phyloP scores from a whole-genome alignment of 208 protist genomes.

The Leishmania tarentolae region DNA sequence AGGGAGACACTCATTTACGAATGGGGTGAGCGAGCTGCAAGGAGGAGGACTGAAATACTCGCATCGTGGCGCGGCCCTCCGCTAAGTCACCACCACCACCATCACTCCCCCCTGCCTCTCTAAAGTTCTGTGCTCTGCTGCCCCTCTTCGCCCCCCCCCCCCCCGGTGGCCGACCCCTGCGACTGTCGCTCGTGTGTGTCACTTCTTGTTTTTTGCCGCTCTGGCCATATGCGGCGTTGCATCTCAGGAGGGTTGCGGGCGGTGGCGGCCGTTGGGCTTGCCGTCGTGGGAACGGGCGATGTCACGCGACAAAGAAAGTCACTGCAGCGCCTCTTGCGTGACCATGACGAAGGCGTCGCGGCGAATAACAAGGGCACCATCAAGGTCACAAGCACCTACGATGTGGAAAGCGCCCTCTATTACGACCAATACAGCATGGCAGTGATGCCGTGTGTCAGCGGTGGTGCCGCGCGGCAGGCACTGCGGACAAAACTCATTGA shows the following conservation, averaged over 20 bases:
- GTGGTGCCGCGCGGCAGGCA: constrained; percentile 43
- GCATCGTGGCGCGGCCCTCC: background rate
- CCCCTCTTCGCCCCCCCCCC: background rate
- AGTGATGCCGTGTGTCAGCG: constrained; percentile 44
- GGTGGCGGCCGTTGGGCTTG: constrained; percentile 8
- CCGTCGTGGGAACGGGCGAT: constrained; percentile 2
- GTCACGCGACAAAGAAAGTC: constrained; percentile 20
- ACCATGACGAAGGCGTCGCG: constrained; percentile 44
- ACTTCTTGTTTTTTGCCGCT: background rate
- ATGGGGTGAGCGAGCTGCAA: background rate
- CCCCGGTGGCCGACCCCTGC: background rate
- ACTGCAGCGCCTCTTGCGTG: constrained; percentile 29
- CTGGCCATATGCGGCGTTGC: background rate
- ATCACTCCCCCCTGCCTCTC: background rate
- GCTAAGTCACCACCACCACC: background rate
- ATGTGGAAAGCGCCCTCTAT: constrained; percentile 30
- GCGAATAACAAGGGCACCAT: constrained; percentile 29
- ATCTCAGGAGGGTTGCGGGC: background rate
- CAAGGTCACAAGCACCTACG: constrained; percentile 49
- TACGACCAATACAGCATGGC: constrained; percentile 64
- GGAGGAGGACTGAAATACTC: background rate
- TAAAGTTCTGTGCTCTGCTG: background rate
- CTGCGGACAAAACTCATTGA: constrained; percentile 40
- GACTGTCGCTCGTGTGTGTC: background rate
- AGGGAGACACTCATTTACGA: background rate